Base-by-base conservation (phyloP, 2,329 filamentous ascomycete species). In the Colletotrichum karsti region DNA sequence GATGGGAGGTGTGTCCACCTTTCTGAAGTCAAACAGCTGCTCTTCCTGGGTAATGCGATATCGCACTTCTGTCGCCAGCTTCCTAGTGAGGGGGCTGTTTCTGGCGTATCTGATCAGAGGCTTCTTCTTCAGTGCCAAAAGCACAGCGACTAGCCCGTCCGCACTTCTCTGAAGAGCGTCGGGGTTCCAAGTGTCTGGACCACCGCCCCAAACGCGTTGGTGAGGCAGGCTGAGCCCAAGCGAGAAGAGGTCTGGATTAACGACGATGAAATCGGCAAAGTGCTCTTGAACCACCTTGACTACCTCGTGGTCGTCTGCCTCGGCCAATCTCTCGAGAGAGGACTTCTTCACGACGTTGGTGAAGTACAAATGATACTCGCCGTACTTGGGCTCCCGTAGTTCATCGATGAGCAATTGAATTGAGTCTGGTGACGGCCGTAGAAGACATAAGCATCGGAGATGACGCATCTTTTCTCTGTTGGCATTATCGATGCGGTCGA, bases 331-430 rank as follows among this genome's bases (percentile, higher is more conserved):
- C 79, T 99, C 96, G 24, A 99, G 85, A 0, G 95, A 93, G 2
- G 96, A 98, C 81, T 99, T 99, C 80, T 97, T 97, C 76, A 96
- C 91, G 67, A 99, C 92, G 78, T 99, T 99, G 84, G 94, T 98
- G 80, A 99, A 97, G 80, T 97, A 98, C 63, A 99, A 88, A 76
- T 97, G 90, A 81, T 99, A 99, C 82, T 99, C 96, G 72, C 96
- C 95, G 74, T 99, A 99, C 78, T 95, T 98, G 5, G 96, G 97
- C 55, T 98, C 95, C 69, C 96, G 89, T 63, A 99, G 87, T 83
- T 99, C 96, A 76, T 99, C 96, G 73, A 99, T 95, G 59, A 99
- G 88, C 70, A 93, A 89, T 77, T 99, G 95, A 76, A 98, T 94
- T 5, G 95, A 97, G 73, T 97, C 94, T 12, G 95, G 88, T 0